Evolutionary conservation across 106 monocot genomes (phyloP), one percentile per base, ranked within the genome.

Genomic region (Iris macrosiphon): DNA sequence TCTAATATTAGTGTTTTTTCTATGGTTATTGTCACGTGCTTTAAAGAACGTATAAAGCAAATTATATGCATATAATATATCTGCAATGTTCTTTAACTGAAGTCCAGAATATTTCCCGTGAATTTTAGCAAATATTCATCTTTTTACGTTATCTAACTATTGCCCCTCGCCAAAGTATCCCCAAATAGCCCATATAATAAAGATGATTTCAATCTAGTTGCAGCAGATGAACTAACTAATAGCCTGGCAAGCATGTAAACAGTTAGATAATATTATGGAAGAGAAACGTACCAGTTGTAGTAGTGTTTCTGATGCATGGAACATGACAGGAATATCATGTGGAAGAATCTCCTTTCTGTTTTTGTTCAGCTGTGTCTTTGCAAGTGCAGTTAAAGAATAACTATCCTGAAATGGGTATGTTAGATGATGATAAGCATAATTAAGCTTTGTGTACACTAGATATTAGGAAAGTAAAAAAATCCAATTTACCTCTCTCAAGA

Each of bases 271-370:
- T 27, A 10, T 23, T 51, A 46, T 82, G 31, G 8, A 16, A 47
- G 17, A 49, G 59, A 42, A n/a, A 63, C 68, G 10, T 77, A 89
- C 96, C 68, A 96, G 64, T 72, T 96, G 78, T 27, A 96, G 74
- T 63, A 96, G 90, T 34, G 64, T 56, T 40, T 40, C 59, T 45
- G 89, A 71, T 26, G 65, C 25, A 50, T 85, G 82, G 59, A 89
- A 90, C 86, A 82, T 86, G 5, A 55, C 62, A 46, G 96, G 90
- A 60, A 96, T 86, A 53, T 90, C 85, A 69, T 86, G 85, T 16
- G 90, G 79, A 71, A 55, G n/a, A 48, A 96, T 73, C 54, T 83
- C 88, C 31, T 70, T 75, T 26, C 76, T 72, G 8, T 79, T 69
- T 55, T 73, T 76, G 16, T 76, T 79, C 39, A 88, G 73, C 45